Percentiles rank a stretch among this genome's conserved stretches.
Conservation (phyloP, 768 basidiomycete genomes). For the Leccinellum luteum region DNA sequence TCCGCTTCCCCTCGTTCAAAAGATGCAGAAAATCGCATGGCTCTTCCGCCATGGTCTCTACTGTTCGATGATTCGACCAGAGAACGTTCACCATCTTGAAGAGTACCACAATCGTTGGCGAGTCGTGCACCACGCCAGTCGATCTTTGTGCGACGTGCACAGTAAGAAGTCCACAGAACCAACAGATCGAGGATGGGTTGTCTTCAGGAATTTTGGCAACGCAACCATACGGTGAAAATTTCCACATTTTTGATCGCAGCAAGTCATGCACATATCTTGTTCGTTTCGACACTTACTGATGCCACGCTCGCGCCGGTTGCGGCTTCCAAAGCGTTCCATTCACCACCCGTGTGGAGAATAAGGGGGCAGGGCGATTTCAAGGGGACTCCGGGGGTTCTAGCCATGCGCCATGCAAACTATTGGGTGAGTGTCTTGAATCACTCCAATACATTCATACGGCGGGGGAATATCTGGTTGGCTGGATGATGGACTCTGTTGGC, state of each 20-base stretch:
- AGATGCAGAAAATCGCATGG: too few species aligned
- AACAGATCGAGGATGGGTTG: not conserved
- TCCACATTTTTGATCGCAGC: slow-evolving; percentile 20
- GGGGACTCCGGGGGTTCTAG: not conserved
- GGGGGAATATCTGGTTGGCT: slow-evolving; percentile 19
- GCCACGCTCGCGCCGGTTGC: slow-evolving; percentile 13
- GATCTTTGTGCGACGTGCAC: not conserved
- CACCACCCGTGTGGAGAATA: slow-evolving; percentile 6
- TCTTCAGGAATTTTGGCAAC: slow-evolving; percentile 11
- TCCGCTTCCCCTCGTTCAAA: too few species aligned
- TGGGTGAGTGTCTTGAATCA: slow-evolving; percentile 33
- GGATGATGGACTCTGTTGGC: not conserved
- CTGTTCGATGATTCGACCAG: not conserved
- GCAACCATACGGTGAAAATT: slow-evolving; percentile 28
- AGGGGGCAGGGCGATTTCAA: slow-evolving; percentile 2
- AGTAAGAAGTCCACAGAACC: slow-evolving; percentile 8
- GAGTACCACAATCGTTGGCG: not conserved
- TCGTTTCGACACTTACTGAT: slow-evolving; percentile 24
- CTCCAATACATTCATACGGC: slow-evolving; percentile 23
- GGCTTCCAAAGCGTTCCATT: slow-evolving; percentile 13
- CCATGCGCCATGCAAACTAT: slow-evolving; percentile 17
- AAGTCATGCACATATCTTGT: slow-evolving; percentile 18
- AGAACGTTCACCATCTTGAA: slow-evolving; percentile 11
- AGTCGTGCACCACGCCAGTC: not conserved
- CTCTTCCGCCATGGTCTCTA: too few species aligned